A percentile compares a stretch with the other conserved stretches of the same genome.
Conservation (phyloP, 805 yeast species). For the Sungouiella blattae region DNA sequence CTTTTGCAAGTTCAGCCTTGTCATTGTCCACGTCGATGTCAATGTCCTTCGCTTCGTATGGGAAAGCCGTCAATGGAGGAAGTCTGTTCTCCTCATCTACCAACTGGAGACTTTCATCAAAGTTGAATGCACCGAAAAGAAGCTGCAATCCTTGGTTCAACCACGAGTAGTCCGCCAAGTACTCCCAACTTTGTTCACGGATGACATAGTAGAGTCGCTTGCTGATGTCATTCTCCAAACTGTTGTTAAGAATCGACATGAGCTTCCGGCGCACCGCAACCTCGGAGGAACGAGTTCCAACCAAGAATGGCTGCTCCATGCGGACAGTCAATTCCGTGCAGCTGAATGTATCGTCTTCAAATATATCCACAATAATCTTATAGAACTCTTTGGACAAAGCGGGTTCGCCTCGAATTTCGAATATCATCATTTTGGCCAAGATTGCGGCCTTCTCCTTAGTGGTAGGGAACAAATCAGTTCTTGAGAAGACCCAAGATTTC, state of each 20-base stretch:
- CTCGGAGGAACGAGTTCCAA: slow-evolving; percentile 84
- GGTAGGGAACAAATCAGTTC: slow-evolving; percentile 84
- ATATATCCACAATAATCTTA: slow-evolving; percentile 81
- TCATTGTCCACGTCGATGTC: slow-evolving; percentile 25
- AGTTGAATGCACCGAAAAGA: slow-evolving; percentile 72
- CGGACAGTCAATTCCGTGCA: slow-evolving; percentile 88
- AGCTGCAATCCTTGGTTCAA: slow-evolving; percentile 88
- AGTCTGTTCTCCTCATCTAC: slow-evolving; percentile 48
- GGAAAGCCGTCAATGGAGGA: slow-evolving; percentile 48
- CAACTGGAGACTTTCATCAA: slow-evolving; percentile 44
- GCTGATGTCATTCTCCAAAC: slow-evolving; percentile 72
- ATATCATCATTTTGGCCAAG: slow-evolving; percentile 87
- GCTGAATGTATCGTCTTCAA: slow-evolving; percentile 71
- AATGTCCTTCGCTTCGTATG: slow-evolving; percentile 15
- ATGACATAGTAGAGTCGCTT: slow-evolving; percentile 82
- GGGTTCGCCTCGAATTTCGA: slow-evolving; percentile 84
- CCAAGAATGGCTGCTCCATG: slow-evolving; percentile 93
- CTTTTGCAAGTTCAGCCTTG: slow-evolving; percentile 15
- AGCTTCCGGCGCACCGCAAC: slow-evolving; percentile 69
- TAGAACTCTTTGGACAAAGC: slow-evolving; percentile 75
- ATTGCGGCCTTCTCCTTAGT: slow-evolving; percentile 95
- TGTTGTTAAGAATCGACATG: slow-evolving; percentile 73
- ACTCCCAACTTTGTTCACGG: slow-evolving; percentile 98
- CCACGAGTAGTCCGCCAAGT: slow-evolving; percentile 90
- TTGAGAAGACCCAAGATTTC: slow-evolving; percentile 84